Evolutionary conservation across 2,329 filamentous ascomycete species (phyloP), one percentile per base, ranked within the genome.

Genomic region (Aspergillus novoparasiticus): DNA sequence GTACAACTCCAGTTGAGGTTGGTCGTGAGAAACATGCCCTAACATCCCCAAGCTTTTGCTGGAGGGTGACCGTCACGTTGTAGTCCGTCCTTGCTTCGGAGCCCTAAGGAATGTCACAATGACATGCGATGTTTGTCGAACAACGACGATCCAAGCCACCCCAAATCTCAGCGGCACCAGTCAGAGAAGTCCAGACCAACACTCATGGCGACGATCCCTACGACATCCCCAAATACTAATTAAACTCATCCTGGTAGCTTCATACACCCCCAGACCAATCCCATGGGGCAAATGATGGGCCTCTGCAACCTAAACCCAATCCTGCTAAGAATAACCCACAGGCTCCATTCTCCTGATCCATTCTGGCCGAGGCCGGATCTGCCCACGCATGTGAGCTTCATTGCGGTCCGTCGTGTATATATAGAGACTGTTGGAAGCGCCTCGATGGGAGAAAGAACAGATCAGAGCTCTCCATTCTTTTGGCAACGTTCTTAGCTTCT

Each of bases 381-480:
- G 14, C 26, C 43, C 23, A 39, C 36, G 59, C 64, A 66, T 66
- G 60, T 66, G 64, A 66, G 64, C 34, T 63, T 48, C 30, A n/a
- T 58, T n/a, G 8, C 19, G 26, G 50, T 30, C 32, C 55, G 23
- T 41, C 23, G 58, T 58, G 48, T 67, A 62, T 67, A 67, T 67
- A 67, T 64, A 64, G 57, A 57, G 43, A 11, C 55, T 34, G 34
- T 11, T 43, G 36, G 59, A 51, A 58, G 30, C 46, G 43, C 16
- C 46, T 26, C 34, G 30, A 50, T 30, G 59, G 30, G 39, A 30
- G 53, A 53, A 58, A 65, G 45, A 59, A 64, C 59, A 62, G 60
- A 57, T 59, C 58, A 61, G 62, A 69, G 28, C 51, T 54, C 51
- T 62, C 62, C 61, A 60, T 64, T 66, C 59, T 61, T 64, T 64